A percentile compares a stretch with the other conserved stretches of the same genome.
Evolutionary conservation across 352 stramenopile species (phyloP).

Genomic region (Globisporangium abappressorium): DNA sequence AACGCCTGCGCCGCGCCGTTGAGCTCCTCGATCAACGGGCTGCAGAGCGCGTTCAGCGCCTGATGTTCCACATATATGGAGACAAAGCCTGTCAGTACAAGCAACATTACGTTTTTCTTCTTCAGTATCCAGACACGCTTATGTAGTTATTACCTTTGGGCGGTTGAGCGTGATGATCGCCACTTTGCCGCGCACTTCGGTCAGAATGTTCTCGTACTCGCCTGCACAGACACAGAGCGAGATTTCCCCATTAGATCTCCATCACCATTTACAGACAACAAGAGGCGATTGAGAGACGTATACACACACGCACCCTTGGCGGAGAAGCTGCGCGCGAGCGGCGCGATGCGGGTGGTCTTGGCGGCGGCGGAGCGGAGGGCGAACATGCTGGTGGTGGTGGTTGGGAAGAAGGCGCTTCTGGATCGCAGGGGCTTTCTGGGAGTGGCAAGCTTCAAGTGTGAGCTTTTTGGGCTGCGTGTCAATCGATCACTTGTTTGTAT

Average conservation of each 20-base stretch:
- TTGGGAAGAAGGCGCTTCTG: background rate
- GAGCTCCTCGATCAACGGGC: constrained; percentile 93
- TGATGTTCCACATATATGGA: constrained; percentile 7
- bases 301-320: constrained; percentile 36
- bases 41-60: constrained; percentile 97
- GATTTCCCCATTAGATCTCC: background rate
- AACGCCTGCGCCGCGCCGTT: constrained; percentile 92
- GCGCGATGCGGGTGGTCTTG: constrained; percentile 15
- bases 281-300: background rate
- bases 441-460: constrained; percentile 11
- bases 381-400: constrained; percentile 33
- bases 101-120: no score
- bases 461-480: background rate
- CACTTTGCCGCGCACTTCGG: constrained; percentile 87
- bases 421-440: constrained; percentile 18
- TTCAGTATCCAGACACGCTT: no score
- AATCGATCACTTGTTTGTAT: background rate
- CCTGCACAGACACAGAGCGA: constrained; percentile 24
- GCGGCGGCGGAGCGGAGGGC: constrained; percentile 33
- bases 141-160: constrained; percentile 75
- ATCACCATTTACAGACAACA: background rate
- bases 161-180: constrained; percentile 95
- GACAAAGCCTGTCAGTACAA: no score
- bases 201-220: constrained; percentile 86
- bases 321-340: constrained; percentile 46